Percentiles rank a stretch among this genome's conserved stretches.
Evolutionary conservation across 306 rosid species (phyloP).

Genomic region (Prunus campanulata): DNA sequence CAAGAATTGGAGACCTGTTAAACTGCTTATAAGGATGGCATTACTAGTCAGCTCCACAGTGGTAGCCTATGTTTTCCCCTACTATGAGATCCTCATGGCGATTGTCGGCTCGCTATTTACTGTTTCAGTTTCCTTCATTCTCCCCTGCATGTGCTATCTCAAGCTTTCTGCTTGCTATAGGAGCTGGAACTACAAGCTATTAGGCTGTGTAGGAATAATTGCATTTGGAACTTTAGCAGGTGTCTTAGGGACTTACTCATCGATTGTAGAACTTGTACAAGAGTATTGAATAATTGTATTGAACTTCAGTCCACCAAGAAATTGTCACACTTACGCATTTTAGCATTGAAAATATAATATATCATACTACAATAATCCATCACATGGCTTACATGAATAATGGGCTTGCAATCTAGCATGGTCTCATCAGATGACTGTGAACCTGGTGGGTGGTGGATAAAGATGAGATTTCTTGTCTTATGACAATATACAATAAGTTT

Average conservation of each 20-base stretch:
- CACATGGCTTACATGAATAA: too few relatives aligned
- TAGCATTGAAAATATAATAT: too few relatives aligned
- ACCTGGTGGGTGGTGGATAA: too few relatives aligned
- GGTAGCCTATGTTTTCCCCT: slow-evolving; percentile 14
- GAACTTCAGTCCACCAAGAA: too few relatives aligned
- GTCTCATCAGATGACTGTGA: too few relatives aligned
- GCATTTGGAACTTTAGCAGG: neutral
- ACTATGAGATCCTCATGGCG: slow-evolving; percentile 10
- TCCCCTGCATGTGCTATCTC: slow-evolving; percentile 11
- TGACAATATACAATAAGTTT: too few relatives aligned
- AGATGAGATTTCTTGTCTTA: too few relatives aligned
- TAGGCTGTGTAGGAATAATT: neutral
- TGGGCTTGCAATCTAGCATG: too few relatives aligned
- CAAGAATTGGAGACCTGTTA: neutral
- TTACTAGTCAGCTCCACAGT: neutral
- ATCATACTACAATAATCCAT: too few relatives aligned
- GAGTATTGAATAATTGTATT: too few relatives aligned
- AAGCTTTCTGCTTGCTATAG: neutral
- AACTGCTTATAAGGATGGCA: neutral
- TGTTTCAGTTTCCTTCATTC: neutral
- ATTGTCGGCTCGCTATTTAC: slow-evolving; percentile 8
- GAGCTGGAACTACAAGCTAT: neutral
- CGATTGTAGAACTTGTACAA: too few relatives aligned
- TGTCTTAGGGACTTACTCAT: neutral
- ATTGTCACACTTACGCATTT: too few relatives aligned